Base-by-base conservation (phyloP, 2,329 filamentous ascomycete genomes). In the Botrytis tulipae region DNA sequence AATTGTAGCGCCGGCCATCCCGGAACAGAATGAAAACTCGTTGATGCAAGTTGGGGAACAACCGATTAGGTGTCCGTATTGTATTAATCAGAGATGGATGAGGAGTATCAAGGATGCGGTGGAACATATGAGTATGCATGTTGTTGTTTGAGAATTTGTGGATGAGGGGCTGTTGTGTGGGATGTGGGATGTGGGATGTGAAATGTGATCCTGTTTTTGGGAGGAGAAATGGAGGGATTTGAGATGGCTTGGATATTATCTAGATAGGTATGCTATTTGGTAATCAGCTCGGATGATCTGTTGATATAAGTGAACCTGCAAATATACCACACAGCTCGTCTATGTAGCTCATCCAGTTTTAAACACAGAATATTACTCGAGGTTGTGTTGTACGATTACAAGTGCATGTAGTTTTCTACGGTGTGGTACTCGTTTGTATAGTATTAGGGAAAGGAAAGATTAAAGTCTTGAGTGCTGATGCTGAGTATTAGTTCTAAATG, bases 111-210 rank as follows among this genome's bases (percentile, higher is more conserved):
- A 79, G 72, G 80, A 81, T 75, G 80, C 80, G 35, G 80, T 81
- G 5, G 79, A 81, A 63, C 80, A 81, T 74, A 80, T 81, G 79
- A 79, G 78, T 74, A 80, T 81, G 80, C 80, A 81, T 75, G 80
- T 81, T 73, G 78, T 79, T 20, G 79, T 80, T 59, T 78, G 66
- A 76, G 57, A 22, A 42, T 7, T 51, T 4, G 22, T 4, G 61
- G 1, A 29, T 62, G 35, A 1, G 18, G 44, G 7, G 1, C 20
- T 46, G 18, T 42, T 4, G 1, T 44, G 7, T 35, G 18, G 8
- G 18, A 25, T 22, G 35, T 12, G 10, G 9, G 18, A 16, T n/a
- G 25, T 4, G 6, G 12, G 16, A 20, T 44, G 8, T 35, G 20
- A 18, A 18, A 51, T 25, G 25, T 9, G 5, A 12, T 54, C 5